Base-by-base conservation (phyloP, 331 rosid genomes). In the Saraca asoca region DNA sequence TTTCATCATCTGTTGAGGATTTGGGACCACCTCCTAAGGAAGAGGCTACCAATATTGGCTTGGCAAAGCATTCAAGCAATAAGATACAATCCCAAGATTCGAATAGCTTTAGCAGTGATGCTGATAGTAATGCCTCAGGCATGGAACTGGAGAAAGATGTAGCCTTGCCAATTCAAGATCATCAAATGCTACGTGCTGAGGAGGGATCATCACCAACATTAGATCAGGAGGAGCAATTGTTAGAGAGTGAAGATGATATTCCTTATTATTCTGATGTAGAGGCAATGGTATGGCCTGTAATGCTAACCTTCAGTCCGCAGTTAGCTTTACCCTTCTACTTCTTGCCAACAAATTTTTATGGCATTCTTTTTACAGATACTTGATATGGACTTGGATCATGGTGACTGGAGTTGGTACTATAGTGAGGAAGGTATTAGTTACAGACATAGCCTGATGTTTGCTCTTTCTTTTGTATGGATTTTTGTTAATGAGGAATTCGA, bases 331-430 rank as follows among this genome's bases (percentile, higher is more conserved):
- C 61, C 31, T 64, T 50, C 56, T 55, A 52, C 29, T 33, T 10
- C 37, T 70, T 52, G 52, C 31, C 45, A 14, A 33, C 31, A 38
- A 19, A 31, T 70, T 55, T 54, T 61, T 62, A 60, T 14, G 20
- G n/a, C 59, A 15, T 24, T 69, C 17, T 31, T 43, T 63, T 24
- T 46, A 73, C 90, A 94, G 99, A 75, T 94, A 75, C 96, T 90
- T 86, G 96, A 90, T 73, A 88, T 80, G 99, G 99, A 94, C 74
- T 83, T 94, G 83, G 95, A 86, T 74, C 95, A 95, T 49, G 89
- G 83, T 82, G 95, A 80, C 68, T 87, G 75, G 34, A 88, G 86
- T 72, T 68, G 82, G 38, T 76, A 16, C 79, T 58, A 73, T 48
- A 63, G 77, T 37, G 93, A 85, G 71, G 93, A 90, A 88, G 99